A percentile compares a stretch with the other conserved stretches of the same genome.
Evolutionary conservation across 2,329 filamentous ascomycete species (phyloP).

Genomic region (Magnaporthales sp.): DNA sequence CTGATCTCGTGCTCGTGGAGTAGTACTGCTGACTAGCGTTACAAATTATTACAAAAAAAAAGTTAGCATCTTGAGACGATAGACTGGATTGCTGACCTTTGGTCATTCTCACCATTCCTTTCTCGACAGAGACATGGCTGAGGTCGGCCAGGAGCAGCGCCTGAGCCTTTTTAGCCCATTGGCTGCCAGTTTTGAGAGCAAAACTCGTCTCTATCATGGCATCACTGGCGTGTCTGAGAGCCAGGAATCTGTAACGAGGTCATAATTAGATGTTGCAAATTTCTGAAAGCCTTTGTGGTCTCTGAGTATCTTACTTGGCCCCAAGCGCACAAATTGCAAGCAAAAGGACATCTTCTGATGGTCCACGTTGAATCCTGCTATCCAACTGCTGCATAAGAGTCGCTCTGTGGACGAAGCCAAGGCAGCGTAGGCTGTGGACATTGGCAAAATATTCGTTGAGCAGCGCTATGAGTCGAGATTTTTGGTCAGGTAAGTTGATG

Average conservation of each 20-base stretch:
- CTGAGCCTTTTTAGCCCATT: constrained; percentile 11
- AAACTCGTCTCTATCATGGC: background rate
- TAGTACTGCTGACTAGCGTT: constrained; percentile 9
- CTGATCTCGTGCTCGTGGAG: constrained; percentile 11
- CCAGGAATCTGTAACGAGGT: background rate
- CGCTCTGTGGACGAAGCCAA: constrained; percentile 16
- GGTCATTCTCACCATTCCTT: constrained; percentile 7
- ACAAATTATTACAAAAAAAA: background rate
- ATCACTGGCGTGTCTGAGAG: constrained; percentile 3
- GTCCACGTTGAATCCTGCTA: background rate
- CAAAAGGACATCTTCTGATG: constrained; percentile 7
- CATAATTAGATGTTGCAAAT: background rate
- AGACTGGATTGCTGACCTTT: background rate
- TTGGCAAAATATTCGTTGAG: constrained; percentile 15
- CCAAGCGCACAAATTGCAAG: constrained; percentile 11
- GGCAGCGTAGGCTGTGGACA: constrained; percentile 13
- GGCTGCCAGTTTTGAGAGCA: constrained; percentile 7
- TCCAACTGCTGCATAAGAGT: constrained; percentile 12
- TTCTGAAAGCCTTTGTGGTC: background rate
- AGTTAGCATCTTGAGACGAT: background rate
- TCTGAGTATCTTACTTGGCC: constrained; percentile 9
- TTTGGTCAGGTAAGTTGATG: background rate
- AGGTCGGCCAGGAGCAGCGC: constrained; percentile 7
- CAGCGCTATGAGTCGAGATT: constrained; percentile 4
- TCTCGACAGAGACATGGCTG: constrained; percentile 8